Percentiles rank a stretch among this genome's conserved stretches.
These are phyloP conservation scores for Trichophyton schoenleinii DNA, from an alignment of 2,329 filamentous ascomycete genomes.

Conservation along the genomic window DNA sequence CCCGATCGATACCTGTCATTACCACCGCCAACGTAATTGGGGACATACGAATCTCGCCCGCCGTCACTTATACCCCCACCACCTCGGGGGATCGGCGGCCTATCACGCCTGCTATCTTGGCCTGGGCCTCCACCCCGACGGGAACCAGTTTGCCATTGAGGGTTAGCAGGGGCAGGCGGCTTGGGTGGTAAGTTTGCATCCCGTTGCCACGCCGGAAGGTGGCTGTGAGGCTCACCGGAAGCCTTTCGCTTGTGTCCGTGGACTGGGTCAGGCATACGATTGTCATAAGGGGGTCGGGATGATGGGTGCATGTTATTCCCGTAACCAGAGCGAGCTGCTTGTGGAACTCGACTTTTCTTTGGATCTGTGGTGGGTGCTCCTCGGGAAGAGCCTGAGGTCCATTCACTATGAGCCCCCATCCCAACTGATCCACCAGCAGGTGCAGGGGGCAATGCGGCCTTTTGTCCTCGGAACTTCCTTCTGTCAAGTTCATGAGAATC, in stretches of 20 bases:
- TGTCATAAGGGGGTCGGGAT: slow-evolving; percentile 20
- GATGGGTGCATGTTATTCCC: slow-evolving; percentile 16
- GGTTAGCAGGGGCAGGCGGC: slow-evolving; percentile 22
- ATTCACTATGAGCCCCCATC: slow-evolving; percentile 50
- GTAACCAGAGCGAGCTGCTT: slow-evolving; percentile 21
- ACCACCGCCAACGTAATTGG: slow-evolving; percentile 20
- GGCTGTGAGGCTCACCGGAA: slow-evolving; percentile 16
- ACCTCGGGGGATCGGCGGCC: slow-evolving; percentile 16
- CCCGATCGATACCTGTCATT: slow-evolving; percentile 7
- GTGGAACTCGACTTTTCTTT: slow-evolving; percentile 26
- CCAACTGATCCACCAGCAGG: slow-evolving; percentile 86
- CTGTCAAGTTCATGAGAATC: slow-evolving; percentile 96
- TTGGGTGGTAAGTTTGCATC: slow-evolving; percentile 28
- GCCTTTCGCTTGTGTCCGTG: slow-evolving; percentile 14
- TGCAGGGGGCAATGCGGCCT: slow-evolving; percentile 72
- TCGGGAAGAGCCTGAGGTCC: slow-evolving; percentile 26
- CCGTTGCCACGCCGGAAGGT: slow-evolving; percentile 19
- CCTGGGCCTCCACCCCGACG: slow-evolving; percentile 19
- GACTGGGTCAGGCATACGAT: slow-evolving; percentile 15
- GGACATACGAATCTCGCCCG: slow-evolving; percentile 27
- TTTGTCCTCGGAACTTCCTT: slow-evolving; percentile 79
- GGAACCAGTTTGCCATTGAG: slow-evolving; percentile 18
- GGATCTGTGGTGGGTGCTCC: slow-evolving; percentile 21
- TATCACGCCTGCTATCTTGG: slow-evolving; percentile 15
- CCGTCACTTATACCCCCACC: slow-evolving; percentile 15